phyloP scores from a whole-genome alignment of 2,329 filamentous ascomycete genomes.

The Sporothrix sp. region DNA sequence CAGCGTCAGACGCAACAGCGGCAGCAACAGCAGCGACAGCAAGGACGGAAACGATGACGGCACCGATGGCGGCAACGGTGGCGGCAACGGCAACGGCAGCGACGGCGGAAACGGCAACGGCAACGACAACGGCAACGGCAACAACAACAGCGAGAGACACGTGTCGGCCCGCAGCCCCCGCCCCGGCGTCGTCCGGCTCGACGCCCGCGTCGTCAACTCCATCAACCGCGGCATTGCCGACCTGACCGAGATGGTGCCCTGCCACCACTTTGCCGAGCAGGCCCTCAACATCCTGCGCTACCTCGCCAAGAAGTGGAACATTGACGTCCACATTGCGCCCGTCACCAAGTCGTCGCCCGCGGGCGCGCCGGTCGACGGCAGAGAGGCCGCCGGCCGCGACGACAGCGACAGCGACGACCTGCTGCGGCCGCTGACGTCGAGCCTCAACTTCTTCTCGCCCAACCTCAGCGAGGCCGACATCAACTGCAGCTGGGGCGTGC shows the following conservation, averaged over 20 bases:
- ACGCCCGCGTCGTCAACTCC: slow-evolving; percentile 33
- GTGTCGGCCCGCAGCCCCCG: background rate
- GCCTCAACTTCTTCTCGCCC: slow-evolving; percentile 49
- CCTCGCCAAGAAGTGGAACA: slow-evolving; percentile 49
- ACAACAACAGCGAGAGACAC: background rate
- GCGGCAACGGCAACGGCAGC: background rate
- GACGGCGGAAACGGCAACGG: background rate
- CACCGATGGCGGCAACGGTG: background rate
- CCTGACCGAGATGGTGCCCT: slow-evolving; percentile 50
- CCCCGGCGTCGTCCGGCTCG: slow-evolving; percentile 18
- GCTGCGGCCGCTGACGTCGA: slow-evolving; percentile 39
- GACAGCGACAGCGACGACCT: background rate
- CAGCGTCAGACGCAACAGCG: background rate
- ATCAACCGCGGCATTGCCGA: slow-evolving; percentile 47
- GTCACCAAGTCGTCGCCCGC: slow-evolving; percentile 12
- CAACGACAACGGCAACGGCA: background rate
- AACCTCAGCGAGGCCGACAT: slow-evolving; percentile 40
- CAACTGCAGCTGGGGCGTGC: slow-evolving; percentile 35
- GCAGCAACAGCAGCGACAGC: background rate
- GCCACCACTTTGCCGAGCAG: slow-evolving; percentile 51
- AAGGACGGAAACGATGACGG: background rate
- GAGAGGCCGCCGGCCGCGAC: background rate
- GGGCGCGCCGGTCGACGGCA: no score
- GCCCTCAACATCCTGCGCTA: slow-evolving; percentile 50
- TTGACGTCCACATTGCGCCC: slow-evolving; percentile 37